phyloP scores from a whole-genome alignment of 371 early-diverging fungal genomes.

The Syncephalastrum racemosum region DNA sequence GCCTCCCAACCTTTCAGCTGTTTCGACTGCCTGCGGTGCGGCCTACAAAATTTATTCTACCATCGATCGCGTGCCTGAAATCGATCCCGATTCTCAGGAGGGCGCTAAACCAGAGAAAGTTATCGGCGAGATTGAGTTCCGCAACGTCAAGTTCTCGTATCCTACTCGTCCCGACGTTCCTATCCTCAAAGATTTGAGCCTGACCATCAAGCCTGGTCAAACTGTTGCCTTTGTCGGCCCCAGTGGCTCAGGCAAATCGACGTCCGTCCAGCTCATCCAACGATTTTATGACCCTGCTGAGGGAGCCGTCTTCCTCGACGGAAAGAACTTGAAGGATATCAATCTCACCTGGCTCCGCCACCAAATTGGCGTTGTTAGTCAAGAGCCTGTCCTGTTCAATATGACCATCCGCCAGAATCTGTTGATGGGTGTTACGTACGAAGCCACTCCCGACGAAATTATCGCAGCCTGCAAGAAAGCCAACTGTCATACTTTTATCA shows the following conservation, averaged over 20 bases:
- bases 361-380: conserved; percentile 80
- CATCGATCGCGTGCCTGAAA: conserved; percentile 72
- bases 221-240: conserved; percentile 76
- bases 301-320: conserved; percentile 69
- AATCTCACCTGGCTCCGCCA: conserved; percentile 71
- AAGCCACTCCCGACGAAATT: conserved; percentile 52
- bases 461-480: conserved; percentile 60
- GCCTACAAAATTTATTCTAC: conserved; percentile 69
- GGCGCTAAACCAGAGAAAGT: conserved; percentile 58
- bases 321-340: conserved; percentile 59
- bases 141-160: conserved; percentile 68
- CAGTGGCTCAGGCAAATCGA: conserved; percentile 88
- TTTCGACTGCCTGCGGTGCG: conserved; percentile 66
- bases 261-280: conserved; percentile 79
- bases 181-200: conserved; percentile 56
- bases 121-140: conserved; percentile 68
- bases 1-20: conserved; percentile 61
- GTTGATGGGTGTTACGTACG: conserved; percentile 51
- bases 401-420: conserved; percentile 79
- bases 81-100: conserved; percentile 56
- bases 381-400: conserved; percentile 85
- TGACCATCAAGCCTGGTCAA: conserved; percentile 68
- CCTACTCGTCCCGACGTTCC: conserved; percentile 70
- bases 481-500: conserved; percentile 76
- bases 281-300: conserved; percentile 81